phyloP scores from a whole-genome alignment of 106 monocot genomes.

The Dendrobium nobile region DNA sequence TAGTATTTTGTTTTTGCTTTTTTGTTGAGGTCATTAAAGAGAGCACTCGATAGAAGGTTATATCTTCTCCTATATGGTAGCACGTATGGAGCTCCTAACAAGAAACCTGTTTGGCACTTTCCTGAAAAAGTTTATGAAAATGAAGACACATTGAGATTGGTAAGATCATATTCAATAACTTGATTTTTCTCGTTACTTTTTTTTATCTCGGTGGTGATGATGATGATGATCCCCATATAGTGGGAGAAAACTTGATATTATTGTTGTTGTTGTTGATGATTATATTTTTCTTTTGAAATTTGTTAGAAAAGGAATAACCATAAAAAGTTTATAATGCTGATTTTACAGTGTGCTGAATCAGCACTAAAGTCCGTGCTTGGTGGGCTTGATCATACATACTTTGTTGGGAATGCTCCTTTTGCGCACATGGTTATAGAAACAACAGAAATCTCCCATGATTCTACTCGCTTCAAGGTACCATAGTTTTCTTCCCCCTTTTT shows the following conservation, averaged over 20 bases:
- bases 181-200: neutral
- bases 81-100: slow-evolving; percentile 51
- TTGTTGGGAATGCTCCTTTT: slow-evolving; percentile 96
- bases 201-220: too few relatives aligned
- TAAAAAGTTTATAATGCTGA: neutral
- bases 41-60: slow-evolving; percentile 87
- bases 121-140: slow-evolving; percentile 94
- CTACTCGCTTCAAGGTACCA: slow-evolving; percentile 62
- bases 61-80: slow-evolving; percentile 93
- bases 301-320: neutral
- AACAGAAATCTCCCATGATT: slow-evolving; percentile 20
- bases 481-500: neutral
- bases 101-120: slow-evolving; percentile 87
- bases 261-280: neutral
- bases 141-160: slow-evolving; percentile 80
- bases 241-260: too few relatives aligned
- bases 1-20: slow-evolving; percentile 2
- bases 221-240: too few relatives aligned
- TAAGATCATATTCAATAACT: slow-evolving; percentile 14
- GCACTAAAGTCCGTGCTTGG: slow-evolving; percentile 84
- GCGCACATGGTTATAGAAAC: slow-evolving; percentile 54
- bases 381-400: slow-evolving; percentile 65
- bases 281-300: neutral
- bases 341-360: slow-evolving; percentile 80
- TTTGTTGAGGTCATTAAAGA: slow-evolving; percentile 64